A percentile compares a stretch with the other conserved stretches of the same genome.
Evolutionary conservation across 1,284 basidiomycete genomes (phyloP).

Genomic region (Fomitopsis schrenkii): DNA sequence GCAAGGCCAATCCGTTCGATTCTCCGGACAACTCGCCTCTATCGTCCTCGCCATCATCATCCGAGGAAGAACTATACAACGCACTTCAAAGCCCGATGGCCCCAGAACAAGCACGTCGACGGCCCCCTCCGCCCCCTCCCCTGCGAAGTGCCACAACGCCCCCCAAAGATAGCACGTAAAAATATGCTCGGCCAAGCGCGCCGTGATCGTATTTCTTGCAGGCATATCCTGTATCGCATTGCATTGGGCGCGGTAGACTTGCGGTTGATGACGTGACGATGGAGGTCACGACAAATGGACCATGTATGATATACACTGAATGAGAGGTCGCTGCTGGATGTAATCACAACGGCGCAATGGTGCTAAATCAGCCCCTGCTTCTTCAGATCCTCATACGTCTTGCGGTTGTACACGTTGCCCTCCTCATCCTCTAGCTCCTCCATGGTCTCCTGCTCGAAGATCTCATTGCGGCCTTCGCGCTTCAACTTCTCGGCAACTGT

Average conservation of each 20-base stretch:
- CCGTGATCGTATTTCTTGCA: background rate
- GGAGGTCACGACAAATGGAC: background rate
- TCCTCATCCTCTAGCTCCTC: conserved; percentile 97
- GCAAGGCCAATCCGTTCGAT: conserved; percentile 62
- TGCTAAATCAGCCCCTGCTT: conserved; percentile 77
- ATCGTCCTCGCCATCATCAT: conserved; percentile 72
- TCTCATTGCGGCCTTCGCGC: conserved; percentile 87
- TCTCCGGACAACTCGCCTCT: conserved; percentile 58
- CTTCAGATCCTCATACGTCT: conserved; percentile 90
- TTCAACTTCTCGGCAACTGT: conserved; percentile 95
- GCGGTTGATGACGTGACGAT: background rate
- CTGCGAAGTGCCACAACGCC: conserved; percentile 14
- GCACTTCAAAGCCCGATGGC: conserved; percentile 63
- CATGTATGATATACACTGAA: conserved; percentile 12
- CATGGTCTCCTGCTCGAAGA: conserved; percentile 89
- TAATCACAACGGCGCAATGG: background rate
- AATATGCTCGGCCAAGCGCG: background rate
- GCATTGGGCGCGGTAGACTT: background rate
- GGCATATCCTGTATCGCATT: background rate
- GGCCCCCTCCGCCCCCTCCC: conserved; percentile 32
- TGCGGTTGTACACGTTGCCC: conserved; percentile 91
- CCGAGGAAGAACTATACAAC: conserved; percentile 77
- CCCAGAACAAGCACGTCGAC: conserved; percentile 24
- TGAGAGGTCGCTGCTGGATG: background rate
- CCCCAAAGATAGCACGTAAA: conserved; percentile 1